Percentiles rank a stretch among this genome's conserved stretches.
Evolutionary conservation across 2,329 filamentous ascomycete genomes (phyloP).

Genomic region (Gaeumannomyces tritici): DNA sequence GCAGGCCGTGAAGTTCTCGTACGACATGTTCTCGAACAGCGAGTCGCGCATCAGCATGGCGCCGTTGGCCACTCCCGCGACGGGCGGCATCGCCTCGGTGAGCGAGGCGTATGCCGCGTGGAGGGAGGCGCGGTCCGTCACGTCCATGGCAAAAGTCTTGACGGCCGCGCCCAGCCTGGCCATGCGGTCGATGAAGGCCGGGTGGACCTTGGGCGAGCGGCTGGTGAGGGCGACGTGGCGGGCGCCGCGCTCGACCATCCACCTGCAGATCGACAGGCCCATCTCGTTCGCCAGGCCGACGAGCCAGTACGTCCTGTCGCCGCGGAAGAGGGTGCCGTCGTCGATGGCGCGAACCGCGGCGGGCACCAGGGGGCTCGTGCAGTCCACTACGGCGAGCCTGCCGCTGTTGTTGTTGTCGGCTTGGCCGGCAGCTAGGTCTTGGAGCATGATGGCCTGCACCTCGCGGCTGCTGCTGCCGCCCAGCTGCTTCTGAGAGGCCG

Average conservation of each 20-base stretch:
- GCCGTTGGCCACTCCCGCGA: conserved; percentile 7
- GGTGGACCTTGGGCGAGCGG: background rate
- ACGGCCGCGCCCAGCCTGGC: background rate
- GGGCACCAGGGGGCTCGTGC: no score
- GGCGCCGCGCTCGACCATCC: background rate
- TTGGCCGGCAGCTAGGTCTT: background rate
- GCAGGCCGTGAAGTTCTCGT: conserved; percentile 8
- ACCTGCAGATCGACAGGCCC: background rate
- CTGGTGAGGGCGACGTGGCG: background rate
- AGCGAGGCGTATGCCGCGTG: background rate
- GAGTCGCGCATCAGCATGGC: conserved; percentile 10
- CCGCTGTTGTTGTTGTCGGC: background rate
- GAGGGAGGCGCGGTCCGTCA: background rate
- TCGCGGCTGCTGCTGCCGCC: no score
- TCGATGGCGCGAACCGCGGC: background rate
- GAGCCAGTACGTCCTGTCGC: background rate
- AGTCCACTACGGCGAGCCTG: background rate
- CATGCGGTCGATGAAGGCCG: background rate
- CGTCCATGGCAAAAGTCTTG: background rate
- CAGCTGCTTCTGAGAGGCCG: background rate
- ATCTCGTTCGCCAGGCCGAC: background rate
- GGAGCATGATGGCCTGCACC: background rate
- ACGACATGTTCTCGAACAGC: conserved; percentile 5
- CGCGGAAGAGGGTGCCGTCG: background rate
- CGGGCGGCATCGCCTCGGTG: background rate